phyloP scores from a whole-genome alignment of 352 stramenopile genomes.

The Halophytophthora batemanensis region DNA sequence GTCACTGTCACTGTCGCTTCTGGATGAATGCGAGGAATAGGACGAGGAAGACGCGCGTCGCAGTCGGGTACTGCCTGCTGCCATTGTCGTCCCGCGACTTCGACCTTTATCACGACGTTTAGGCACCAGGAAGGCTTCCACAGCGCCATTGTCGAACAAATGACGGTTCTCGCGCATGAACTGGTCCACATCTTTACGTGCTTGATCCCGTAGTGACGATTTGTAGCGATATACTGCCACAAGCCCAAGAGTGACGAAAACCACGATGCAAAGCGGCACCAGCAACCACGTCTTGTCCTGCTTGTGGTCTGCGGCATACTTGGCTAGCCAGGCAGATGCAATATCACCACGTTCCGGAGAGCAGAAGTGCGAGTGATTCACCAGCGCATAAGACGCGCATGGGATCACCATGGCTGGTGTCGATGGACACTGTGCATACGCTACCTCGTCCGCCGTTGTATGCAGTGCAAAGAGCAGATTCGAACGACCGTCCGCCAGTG shows the following conservation, averaged over 20 bases:
- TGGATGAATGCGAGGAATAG: constrained; percentile 17
- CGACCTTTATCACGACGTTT: constrained; percentile 12
- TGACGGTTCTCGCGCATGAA: constrained; percentile 36
- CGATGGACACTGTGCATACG: constrained; percentile 45
- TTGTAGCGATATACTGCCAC: constrained; percentile 53
- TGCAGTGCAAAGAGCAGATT: constrained; percentile 66
- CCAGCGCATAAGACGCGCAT: constrained; percentile 40
- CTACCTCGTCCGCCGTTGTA: constrained; percentile 35
- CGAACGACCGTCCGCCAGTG: constrained; percentile 10
- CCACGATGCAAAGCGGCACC: constrained; percentile 49
- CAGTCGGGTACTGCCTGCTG: background rate
- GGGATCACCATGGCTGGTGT: constrained; percentile 58
- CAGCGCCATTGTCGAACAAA: constrained; percentile 41
- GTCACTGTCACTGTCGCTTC: constrained; percentile 22
- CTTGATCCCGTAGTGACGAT: constrained; percentile 34
- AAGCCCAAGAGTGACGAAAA: constrained; percentile 43
- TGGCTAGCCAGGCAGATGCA: constrained; percentile 44
- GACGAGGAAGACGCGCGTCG: constrained; percentile 4
- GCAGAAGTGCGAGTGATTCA: constrained; percentile 40
- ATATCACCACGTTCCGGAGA: constrained; percentile 31
- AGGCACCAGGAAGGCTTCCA: constrained; percentile 43
- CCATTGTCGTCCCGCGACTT: background rate
- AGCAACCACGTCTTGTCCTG: constrained; percentile 58
- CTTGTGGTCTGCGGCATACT: constrained; percentile 48
- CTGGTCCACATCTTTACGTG: constrained; percentile 23